Conservation (phyloP, 2,329 filamentous ascomycete species). For the Lomentospora prolificans region DNA sequence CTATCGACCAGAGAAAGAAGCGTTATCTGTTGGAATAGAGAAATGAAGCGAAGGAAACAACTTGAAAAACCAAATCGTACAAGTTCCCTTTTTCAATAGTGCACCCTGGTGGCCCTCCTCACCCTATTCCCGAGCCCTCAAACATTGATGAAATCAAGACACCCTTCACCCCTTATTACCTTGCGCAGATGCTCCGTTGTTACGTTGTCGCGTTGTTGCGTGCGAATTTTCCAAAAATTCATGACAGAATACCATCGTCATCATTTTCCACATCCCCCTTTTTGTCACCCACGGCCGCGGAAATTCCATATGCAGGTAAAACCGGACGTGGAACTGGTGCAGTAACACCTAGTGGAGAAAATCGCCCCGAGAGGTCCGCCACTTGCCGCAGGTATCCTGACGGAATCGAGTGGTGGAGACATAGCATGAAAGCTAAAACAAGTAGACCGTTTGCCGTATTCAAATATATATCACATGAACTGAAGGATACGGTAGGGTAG, state of each 20-base stretch:
- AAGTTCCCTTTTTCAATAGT: too few relatives aligned
- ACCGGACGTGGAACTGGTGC: background rate
- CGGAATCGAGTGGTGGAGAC: background rate
- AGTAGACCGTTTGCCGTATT: background rate
- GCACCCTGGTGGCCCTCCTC: background rate
- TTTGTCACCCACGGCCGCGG: background rate
- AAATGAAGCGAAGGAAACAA: slow-evolving; percentile 1
- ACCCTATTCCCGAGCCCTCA: background rate
- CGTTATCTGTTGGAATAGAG: background rate
- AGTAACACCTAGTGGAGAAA: background rate
- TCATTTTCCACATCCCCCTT: background rate
- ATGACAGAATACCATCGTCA: slow-evolving; percentile 1
- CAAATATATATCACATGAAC: background rate
- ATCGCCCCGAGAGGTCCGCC: background rate
- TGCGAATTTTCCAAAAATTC: background rate
- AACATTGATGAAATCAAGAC: background rate
- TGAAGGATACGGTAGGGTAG: slow-evolving; percentile 2
- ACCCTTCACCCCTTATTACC: background rate
- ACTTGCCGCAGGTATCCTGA: background rate
- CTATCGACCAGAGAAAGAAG: slow-evolving; percentile 3
- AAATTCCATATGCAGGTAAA: background rate
- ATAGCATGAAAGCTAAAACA: background rate
- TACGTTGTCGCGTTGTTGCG: background rate
- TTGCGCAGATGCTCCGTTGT: background rate
- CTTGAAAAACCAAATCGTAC: slow-evolving; percentile 2